Base-by-base conservation (phyloP, 371 early-diverging fungal genomes). In the Entomophthora muscae region DNA sequence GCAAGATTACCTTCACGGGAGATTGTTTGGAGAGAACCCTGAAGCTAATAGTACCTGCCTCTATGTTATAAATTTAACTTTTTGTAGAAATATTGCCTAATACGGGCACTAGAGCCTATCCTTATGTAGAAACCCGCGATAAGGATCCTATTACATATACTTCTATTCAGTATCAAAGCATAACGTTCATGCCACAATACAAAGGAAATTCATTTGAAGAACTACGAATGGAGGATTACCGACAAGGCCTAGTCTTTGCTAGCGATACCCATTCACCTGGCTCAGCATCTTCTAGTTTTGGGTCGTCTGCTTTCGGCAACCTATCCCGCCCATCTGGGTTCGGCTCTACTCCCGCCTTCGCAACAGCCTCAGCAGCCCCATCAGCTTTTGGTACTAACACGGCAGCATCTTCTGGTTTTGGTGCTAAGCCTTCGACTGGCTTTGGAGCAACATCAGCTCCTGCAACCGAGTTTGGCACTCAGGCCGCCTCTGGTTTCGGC, bases 141-240 rank as follows among this genome's bases (percentile, higher is more conserved):
- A 59, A 59, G 23, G 60, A 59, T 22, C 32, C 42, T 23, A 33
- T 3, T 30, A 32, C n/a, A 22, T 17, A 59, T 30, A n/a, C 60
- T 12, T 24, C 30, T 1, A 30, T 32, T 42, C 26, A 3, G 3
- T 55, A 55, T 32, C 60, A 59, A 42, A 30, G 23, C 23, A 59
- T 59, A 1, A 10, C 22, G 1, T 32, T 59, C 3, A 59, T 59
- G 60, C 31, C 31, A 3, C 32, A 5, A 26, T 32, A 30, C 23
- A 59, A 59, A 42, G 60, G 60, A 1, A 26, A 26, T 26, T 32
- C n/a, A 7, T 31, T 59, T 32, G 60, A 59, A 23, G 60, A 59
- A 42, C 30, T 59, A 22, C 60, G 60, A 5, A 26, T n/a, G 60
- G 22, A 32, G n/a, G 60, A 59, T 33, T 59, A 59, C 23, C 33